Evolutionary conservation across 257 asterid genomes (phyloP).

Genomic region (Capsicum chinense): DNA sequence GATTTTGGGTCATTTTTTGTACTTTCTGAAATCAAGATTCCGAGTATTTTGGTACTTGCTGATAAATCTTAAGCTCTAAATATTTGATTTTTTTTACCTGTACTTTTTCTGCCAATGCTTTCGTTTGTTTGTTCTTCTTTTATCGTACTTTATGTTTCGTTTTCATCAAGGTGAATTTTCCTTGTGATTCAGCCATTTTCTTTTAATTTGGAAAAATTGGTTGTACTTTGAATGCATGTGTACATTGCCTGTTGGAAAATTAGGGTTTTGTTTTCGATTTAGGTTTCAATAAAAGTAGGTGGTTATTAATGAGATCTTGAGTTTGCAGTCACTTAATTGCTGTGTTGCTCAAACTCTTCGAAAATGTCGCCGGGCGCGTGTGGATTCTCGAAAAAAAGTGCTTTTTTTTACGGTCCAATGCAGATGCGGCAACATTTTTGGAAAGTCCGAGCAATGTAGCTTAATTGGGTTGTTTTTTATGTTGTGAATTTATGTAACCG

Average conservation of each 20-base stretch:
- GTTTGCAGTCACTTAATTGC: constrained; percentile 16
- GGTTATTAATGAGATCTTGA: neutral
- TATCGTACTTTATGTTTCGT: neutral
- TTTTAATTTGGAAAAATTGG: constrained; percentile 1
- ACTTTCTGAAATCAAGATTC: neutral
- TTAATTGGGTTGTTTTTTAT: neutral
- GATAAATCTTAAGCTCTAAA: neutral
- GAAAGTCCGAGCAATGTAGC: neutral
- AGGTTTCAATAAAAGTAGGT: neutral
- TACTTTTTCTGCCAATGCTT: constrained; percentile 17
- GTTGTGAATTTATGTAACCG: neutral
- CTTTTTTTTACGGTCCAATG: neutral
- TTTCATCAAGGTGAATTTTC: neutral
- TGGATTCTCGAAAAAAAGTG: neutral
- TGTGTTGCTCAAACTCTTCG: neutral
- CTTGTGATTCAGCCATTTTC: neutral
- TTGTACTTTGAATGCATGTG: neutral
- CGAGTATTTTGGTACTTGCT: neutral
- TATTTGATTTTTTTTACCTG: neutral
- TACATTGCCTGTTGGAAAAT: neutral
- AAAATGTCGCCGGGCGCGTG: neutral
- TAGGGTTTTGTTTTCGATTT: constrained; percentile 21
- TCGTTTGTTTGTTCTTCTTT: neutral
- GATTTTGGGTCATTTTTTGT: constrained; percentile 8
- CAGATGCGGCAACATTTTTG: neutral